These are phyloP conservation scores for Linnemannia schmuckeri DNA, from an alignment of 192 early-diverging fungal species.

Conservation along the genomic window DNA sequence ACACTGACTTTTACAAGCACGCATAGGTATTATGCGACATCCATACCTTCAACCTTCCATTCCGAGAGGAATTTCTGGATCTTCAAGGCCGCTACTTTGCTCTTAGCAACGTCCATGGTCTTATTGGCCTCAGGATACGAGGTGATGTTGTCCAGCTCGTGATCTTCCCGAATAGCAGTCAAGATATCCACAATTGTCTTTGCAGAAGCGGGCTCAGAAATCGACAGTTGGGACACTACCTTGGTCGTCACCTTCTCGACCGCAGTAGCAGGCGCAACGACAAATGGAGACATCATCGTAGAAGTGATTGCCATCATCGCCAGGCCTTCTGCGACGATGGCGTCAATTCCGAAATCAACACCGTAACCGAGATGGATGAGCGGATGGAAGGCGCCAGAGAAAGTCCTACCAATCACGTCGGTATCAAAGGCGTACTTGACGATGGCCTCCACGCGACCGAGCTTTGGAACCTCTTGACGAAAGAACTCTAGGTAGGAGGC, in stretches of 20 bases:
- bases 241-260: conserved; percentile 13
- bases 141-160: conserved; percentile 18
- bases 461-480: conserved; percentile 54
- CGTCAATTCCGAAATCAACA: conserved; percentile 69
- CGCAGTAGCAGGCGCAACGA: conserved; percentile 8
- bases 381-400: conserved; percentile 70
- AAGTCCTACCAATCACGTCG: conserved; percentile 55
- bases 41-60: conserved; percentile 56
- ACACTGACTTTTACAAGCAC: neutral
- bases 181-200: conserved; percentile 57
- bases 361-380: conserved; percentile 76
- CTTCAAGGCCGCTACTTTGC: conserved; percentile 11
- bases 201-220: conserved; percentile 4
- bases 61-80: conserved; percentile 49
- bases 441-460: conserved; percentile 54
- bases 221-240: conserved; percentile 21
- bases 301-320: conserved; percentile 63
- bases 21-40: neutral
- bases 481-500: conserved; percentile 65
- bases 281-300: conserved; percentile 19
- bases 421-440: conserved; percentile 61
- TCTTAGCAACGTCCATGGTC: conserved; percentile 9
- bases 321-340: conserved; percentile 65
- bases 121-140: conserved; percentile 17
- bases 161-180: conserved; percentile 51